A percentile compares a stretch with the other conserved stretches of the same genome.
Evolutionary conservation across 2,329 filamentous ascomycete genomes (phyloP).

Genomic region (Talaromyces piceae): DNA sequence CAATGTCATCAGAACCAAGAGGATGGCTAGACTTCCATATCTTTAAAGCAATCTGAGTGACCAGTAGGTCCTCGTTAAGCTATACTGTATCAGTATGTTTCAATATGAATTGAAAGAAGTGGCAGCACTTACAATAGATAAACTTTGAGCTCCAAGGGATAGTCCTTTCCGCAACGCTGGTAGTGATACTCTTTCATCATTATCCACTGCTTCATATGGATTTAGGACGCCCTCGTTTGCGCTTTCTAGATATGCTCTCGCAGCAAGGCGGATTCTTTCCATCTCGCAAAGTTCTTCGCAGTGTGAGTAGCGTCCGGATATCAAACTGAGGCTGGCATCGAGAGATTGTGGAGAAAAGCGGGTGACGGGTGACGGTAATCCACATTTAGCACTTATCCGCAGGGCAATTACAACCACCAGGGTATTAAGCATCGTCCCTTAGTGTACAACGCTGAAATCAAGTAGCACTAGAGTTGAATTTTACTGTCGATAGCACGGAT

Average conservation of each 20-base stretch:
- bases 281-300: not conserved
- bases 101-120: not conserved
- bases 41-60: constrained; percentile 20
- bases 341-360: not conserved
- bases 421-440: not conserved
- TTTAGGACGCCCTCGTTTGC: not conserved
- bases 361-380: not conserved
- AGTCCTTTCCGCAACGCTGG: constrained; percentile 25
- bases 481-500: no score
- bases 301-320: not conserved
- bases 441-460: not conserved
- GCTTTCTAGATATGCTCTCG: constrained; percentile 17
- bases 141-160: constrained; percentile 14
- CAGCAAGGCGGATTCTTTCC: constrained; percentile 20
- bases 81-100: not conserved
- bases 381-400: not conserved
- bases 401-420: not conserved
- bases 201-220: not conserved
- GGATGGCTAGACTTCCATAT: constrained; percentile 13
- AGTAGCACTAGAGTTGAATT: not conserved
- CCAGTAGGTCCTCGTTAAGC: constrained; percentile 26
- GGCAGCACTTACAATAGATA: not conserved
- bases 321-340: not conserved
- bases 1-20: constrained; percentile 16
- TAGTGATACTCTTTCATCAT: constrained; percentile 7